Evolutionary conservation across 2,329 filamentous ascomycete species (phyloP).

Genomic region (Monosporascus sp.): DNA sequence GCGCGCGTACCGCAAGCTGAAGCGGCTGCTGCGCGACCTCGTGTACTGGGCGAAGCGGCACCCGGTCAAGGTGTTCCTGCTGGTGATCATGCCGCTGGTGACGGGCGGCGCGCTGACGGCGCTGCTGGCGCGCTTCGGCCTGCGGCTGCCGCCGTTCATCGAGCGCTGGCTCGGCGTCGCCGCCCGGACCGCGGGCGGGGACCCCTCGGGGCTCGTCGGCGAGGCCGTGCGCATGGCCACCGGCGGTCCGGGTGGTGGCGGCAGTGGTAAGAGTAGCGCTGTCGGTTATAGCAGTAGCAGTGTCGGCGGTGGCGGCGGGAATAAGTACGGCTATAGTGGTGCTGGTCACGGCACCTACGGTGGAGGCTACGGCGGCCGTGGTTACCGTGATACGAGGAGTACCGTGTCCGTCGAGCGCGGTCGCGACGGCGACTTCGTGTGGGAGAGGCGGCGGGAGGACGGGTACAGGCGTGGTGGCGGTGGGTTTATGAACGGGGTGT

Average conservation of each 20-base stretch:
- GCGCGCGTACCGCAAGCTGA: slow-evolving; percentile 68
- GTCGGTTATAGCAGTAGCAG: not conserved
- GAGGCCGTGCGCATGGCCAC: slow-evolving; percentile 52
- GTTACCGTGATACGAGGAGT: slow-evolving; percentile 11
- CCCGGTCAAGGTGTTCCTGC: slow-evolving; percentile 80
- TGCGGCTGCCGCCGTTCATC: slow-evolving; percentile 64
- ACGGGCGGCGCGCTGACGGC: slow-evolving; percentile 77
- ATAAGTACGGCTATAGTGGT: not conserved
- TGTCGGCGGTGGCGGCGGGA: not conserved
- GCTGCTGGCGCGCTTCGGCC: slow-evolving; percentile 71
- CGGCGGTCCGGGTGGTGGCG: slow-evolving; percentile 20
- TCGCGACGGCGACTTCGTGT: slow-evolving; percentile 28
- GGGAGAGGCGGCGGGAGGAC: slow-evolving; percentile 34
- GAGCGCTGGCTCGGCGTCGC: slow-evolving; percentile 54
- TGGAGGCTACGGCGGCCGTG: slow-evolving; percentile 13
- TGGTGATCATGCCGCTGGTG: slow-evolving; percentile 81
- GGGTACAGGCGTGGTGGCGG: slow-evolving; percentile 26
- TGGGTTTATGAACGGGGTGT: slow-evolving; percentile 32
- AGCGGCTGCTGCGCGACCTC: slow-evolving; percentile 74
- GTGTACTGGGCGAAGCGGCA: slow-evolving; percentile 76
- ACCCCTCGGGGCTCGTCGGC: slow-evolving; percentile 44
- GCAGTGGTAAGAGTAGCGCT: slow-evolving; percentile 14
- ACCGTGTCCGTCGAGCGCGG: slow-evolving; percentile 30
- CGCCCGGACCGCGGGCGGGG: slow-evolving; percentile 42
- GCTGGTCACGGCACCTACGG: not conserved